These are phyloP conservation scores for Fusarium buharicum DNA, from an alignment of 2,329 filamentous ascomycete genomes.

Conservation along the genomic window DNA sequence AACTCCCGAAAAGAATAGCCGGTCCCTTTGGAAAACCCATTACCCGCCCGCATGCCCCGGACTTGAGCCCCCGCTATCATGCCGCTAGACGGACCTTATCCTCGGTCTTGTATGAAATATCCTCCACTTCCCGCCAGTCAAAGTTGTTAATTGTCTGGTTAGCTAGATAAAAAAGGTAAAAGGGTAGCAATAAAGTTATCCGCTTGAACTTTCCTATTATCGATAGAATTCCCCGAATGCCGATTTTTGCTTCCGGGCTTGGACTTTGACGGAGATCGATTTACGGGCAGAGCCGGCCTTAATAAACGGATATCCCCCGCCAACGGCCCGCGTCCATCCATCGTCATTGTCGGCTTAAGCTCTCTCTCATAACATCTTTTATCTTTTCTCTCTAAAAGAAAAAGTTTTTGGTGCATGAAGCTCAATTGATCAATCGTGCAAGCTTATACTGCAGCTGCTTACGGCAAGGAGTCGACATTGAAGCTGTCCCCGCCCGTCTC, in stretches of 20 bases:
- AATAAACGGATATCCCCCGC: conserved; percentile 40
- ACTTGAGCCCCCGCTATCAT: conserved; percentile 40
- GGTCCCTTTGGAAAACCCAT: conserved; percentile 43
- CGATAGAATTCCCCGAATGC: conserved; percentile 32
- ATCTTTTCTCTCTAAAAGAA: not conserved
- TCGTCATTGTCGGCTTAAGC: conserved; percentile 30
- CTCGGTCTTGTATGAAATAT: conserved; percentile 25
- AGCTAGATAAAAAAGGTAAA: not conserved
- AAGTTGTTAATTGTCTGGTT: not conserved
- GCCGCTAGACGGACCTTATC: conserved; percentile 18
- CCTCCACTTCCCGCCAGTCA: conserved; percentile 18
- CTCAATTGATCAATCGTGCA: conserved; percentile 17
- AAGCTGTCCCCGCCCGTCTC: conserved; percentile 14
- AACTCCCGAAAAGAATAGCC: conserved; percentile 46
- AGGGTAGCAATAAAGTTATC: not conserved
- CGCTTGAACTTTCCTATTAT: conserved; percentile 6
- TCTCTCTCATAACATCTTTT: conserved; percentile 12
- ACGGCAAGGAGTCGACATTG: conserved; percentile 15
- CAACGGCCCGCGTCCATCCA: conserved; percentile 34
- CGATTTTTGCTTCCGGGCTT: conserved; percentile 43
- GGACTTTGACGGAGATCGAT: conserved; percentile 21
- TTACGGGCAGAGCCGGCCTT: conserved; percentile 38
- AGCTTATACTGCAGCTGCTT: conserved; percentile 19
- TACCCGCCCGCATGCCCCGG: conserved; percentile 40
- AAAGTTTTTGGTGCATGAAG: conserved; percentile 9